Evolutionary conservation across 352 stramenopile species (phyloP).

Genomic region (Plasmopara viticola): DNA sequence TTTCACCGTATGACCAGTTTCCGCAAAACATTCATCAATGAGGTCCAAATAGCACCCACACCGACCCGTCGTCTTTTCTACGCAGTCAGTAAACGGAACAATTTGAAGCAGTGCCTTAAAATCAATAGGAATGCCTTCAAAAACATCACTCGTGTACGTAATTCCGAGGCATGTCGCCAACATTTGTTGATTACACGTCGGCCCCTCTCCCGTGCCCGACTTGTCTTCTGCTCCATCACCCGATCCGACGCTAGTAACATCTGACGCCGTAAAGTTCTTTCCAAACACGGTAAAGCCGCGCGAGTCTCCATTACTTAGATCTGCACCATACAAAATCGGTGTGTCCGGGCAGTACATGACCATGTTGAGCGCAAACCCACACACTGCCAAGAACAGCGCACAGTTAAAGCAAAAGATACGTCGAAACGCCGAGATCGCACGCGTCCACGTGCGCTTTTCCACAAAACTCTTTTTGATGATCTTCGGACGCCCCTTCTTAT

Average conservation of each 20-base stretch:
- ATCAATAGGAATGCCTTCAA: conserved; percentile 54
- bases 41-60: conserved; percentile 45
- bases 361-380: conserved; percentile 69
- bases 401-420: conserved; percentile 82
- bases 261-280: conserved; percentile 43
- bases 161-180: conserved; percentile 68
- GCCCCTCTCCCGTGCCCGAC: conserved; percentile 18
- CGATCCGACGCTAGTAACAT: conserved; percentile 16
- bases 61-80: conserved; percentile 29
- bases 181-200: conserved; percentile 44
- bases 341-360: conserved; percentile 70
- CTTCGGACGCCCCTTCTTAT: conserved; percentile 79
- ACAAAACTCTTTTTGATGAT: conserved; percentile 76
- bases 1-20: conserved; percentile 37
- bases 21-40: conserved; percentile 37
- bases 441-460: conserved; percentile 70
- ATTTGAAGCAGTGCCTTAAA: conserved; percentile 60
- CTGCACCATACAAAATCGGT: conserved; percentile 64
- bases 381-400: conserved; percentile 54
- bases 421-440: conserved; percentile 69
- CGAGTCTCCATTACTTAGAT: conserved; percentile 36
- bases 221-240: conserved; percentile 24
- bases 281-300: conserved; percentile 38
- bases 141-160: conserved; percentile 34
- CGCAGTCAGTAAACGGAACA: conserved; percentile 35